A percentile compares a stretch with the other conserved stretches of the same genome.
These are phyloP conservation scores for Aspergillus cavernicola DNA, from an alignment of 495 filamentous ascomycete species.

Conservation along the genomic window DNA sequence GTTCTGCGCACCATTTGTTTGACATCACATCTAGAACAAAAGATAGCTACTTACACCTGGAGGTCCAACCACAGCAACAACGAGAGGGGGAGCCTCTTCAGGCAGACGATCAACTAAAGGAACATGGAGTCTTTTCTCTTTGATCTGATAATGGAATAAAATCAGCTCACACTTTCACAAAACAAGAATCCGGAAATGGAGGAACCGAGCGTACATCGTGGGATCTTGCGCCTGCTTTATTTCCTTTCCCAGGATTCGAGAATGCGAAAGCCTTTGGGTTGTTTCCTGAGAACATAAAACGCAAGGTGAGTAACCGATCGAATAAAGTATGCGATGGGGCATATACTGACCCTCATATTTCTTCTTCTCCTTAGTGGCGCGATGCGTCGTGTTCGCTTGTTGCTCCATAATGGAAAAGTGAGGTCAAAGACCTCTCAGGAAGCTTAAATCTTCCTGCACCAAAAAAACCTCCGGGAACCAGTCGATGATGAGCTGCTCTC, in stretches of 20 bases:
- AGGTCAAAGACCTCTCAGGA: conserved; percentile 33
- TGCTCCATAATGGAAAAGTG: conserved; percentile 60
- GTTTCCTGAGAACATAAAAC: conserved; percentile 41
- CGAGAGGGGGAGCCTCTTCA: conserved; percentile 89
- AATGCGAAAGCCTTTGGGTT: conserved; percentile 94
- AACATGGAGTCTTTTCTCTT: conserved; percentile 93
- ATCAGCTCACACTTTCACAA: conserved; percentile 3
- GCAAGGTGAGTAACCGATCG: conserved; percentile 14
- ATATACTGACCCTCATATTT: conserved; percentile 52
- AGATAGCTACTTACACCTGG: conserved; percentile 64
- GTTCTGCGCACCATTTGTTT: conserved; percentile 7
- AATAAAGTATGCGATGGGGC: background rate
- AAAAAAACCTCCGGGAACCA: conserved; percentile 15
- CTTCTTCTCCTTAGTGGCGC: conserved; percentile 90
- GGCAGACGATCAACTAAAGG: conserved; percentile 92
- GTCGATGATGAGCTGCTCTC: conserved; percentile 14
- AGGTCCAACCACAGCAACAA: conserved; percentile 90
- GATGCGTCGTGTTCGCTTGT: conserved; percentile 82
- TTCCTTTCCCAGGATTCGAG: conserved; percentile 78
- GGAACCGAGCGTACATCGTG: conserved; percentile 68
- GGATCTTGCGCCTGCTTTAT: conserved; percentile 79
- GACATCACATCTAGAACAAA: conserved; percentile 21
- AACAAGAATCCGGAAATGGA: conserved; percentile 1
- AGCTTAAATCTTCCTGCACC: conserved; percentile 17
- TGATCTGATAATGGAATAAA: conserved; percentile 53